Evolutionary conservation across 805 yeast species (phyloP).

Genomic region (Barnettozyma wickerhamii): DNA sequence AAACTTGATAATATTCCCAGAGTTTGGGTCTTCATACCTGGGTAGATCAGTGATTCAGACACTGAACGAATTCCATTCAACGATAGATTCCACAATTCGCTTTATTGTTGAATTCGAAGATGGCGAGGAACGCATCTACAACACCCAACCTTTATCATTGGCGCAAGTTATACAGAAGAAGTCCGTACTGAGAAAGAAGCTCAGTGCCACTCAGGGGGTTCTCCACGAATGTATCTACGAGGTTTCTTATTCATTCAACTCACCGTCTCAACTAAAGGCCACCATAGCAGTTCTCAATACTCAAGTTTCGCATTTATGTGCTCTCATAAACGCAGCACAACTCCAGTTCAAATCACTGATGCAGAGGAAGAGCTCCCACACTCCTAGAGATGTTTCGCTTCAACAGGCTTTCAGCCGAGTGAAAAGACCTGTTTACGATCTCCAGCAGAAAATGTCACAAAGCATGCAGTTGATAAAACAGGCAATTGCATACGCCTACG

Average conservation of each 20-base stretch:
- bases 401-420: constrained; percentile 28
- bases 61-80: constrained; percentile 35
- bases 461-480: constrained; percentile 30
- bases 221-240: constrained; percentile 46
- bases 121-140: constrained; percentile 13
- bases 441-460: constrained; percentile 32
- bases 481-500: constrained; percentile 36
- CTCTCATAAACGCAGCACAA: constrained; percentile 45
- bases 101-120: constrained; percentile 31
- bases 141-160: constrained; percentile 25
- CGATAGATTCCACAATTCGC: constrained; percentile 35
- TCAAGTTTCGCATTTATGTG: constrained; percentile 33
- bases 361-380: constrained; percentile 21
- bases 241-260: constrained; percentile 41
- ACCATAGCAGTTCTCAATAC: constrained; percentile 30
- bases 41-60: constrained; percentile 40
- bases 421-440: constrained; percentile 27
- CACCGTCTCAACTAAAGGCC: constrained; percentile 38
- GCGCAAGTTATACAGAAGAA: constrained; percentile 33
- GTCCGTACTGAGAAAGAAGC: constrained; percentile 28
- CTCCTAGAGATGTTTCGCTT: constrained; percentile 29
- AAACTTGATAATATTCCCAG: constrained; percentile 44
- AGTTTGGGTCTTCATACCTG: constrained; percentile 45
- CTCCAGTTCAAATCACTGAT: constrained; percentile 32
- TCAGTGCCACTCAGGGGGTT: constrained; percentile 33